A percentile compares a stretch with the other conserved stretches of the same genome.
These are phyloP conservation scores for Glycyrrhiza uralensis DNA, from an alignment of 306 rosid species.

Conservation along the genomic window DNA sequence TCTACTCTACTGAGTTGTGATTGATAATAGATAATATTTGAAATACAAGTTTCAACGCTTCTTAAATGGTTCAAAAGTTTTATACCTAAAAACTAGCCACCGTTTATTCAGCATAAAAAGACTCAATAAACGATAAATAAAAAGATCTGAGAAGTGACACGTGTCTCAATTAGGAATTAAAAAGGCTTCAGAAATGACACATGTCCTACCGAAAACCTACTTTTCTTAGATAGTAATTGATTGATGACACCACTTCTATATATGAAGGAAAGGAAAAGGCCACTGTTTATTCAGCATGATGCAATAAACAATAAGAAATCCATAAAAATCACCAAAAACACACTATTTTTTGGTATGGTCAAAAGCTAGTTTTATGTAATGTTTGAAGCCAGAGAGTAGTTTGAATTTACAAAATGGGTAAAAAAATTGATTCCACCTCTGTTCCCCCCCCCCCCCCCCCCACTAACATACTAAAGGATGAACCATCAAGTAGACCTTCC, in stretches of 20 bases:
- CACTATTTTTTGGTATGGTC: background rate
- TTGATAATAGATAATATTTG: no score
- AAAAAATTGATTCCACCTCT: slow-evolving; percentile 35
- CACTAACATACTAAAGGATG: slow-evolving; percentile 35
- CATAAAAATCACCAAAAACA: slow-evolving; percentile 20
- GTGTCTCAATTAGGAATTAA: no score
- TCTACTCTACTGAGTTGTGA: background rate
- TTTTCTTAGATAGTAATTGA: no score
- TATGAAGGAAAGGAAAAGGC: background rate
- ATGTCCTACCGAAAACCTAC: no score
- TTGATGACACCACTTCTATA: background rate
- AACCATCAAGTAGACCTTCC: slow-evolving; percentile 28
- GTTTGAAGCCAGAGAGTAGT: slow-evolving; percentile 30
- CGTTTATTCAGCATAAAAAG: no score
- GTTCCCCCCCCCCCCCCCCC: no score
- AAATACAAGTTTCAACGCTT: no score
- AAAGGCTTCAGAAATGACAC: no score
- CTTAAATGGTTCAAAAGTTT: no score
- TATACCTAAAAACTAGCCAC: no score
- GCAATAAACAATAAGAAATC: slow-evolving; percentile 18
- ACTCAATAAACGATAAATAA: no score
- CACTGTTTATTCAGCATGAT: slow-evolving; percentile 17
- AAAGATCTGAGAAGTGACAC: no score
- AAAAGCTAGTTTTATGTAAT: slow-evolving; percentile 28
- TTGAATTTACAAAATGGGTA: slow-evolving; percentile 55